Evolutionary conservation across 2,329 filamentous ascomycete species (phyloP), one percentile per base, ranked within the genome.

Genomic region (Nemania sp.): DNA sequence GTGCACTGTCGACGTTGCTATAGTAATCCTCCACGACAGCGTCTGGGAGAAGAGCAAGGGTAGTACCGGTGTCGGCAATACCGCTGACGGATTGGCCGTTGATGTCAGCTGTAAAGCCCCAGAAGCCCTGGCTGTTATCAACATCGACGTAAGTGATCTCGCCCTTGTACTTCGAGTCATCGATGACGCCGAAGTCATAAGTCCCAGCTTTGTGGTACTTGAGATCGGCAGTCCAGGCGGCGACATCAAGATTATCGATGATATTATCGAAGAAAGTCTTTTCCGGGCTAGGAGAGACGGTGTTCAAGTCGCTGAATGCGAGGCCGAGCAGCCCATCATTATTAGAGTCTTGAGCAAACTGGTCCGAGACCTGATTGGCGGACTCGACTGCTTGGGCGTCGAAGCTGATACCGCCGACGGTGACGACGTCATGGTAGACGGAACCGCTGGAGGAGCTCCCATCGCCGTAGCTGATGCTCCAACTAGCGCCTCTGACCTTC

Each of bases 61-160:
- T 83, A 12, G 84, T 86, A 56, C 85, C 85, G 11, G 85, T 87
- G 73, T 87, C 85, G 25, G 81, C 81, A 61, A 87, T 86, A 18
- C 81, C 81, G 10, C 64, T 68, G 49, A 76, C 63, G 13, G 62
- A 45, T 21, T 67, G 54, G 15, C 57, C 65, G 61, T 63, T 60
- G 60, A 68, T 65, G 51, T 66, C 61, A 59, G 72, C 74, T 12
- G 63, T 67, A 61, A 76, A 76, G 48, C 57, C 58, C 75, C 75
- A 77, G 68, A 71, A 77, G 13, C 74, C 73, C 4, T 71, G 52
- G 62, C 69, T 71, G 61, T 52, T 62, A 59, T 73, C 69, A 2
- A 76, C 71, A 13, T 67, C 39, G 13, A 70, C 69, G 67, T 76
- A 76, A 64, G 65, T 62, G 52, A 77, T 71, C 18, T 66, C 58